Conservation (phyloP, 305 asterid genomes). For the Petunia hybrid region DNA sequence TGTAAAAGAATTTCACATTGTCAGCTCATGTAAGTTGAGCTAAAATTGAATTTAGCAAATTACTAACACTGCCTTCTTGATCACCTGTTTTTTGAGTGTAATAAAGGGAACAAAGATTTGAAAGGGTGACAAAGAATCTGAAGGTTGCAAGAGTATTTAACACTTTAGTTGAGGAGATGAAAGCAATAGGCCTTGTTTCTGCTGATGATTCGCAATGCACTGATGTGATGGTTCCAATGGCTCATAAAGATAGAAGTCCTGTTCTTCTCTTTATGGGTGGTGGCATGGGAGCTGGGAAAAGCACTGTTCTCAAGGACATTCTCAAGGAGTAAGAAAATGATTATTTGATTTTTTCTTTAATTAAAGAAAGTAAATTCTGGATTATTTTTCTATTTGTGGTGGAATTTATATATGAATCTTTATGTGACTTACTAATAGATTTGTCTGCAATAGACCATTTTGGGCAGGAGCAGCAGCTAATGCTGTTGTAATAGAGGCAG, state of each 20-base stretch:
- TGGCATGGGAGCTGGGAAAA: conserved; percentile 99
- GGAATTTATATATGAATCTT: background rate
- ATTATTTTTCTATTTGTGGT: too few species aligned
- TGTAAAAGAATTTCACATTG: too few species aligned
- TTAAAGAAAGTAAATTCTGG: too few species aligned
- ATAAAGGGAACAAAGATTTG: conserved; percentile 89
- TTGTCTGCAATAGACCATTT: conserved; percentile 68
- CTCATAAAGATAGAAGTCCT: conserved; percentile 91
- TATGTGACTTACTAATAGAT: background rate
- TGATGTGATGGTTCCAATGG: conserved; percentile 99
- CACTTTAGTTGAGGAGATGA: conserved; percentile 98
- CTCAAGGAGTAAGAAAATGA: conserved; percentile 82
- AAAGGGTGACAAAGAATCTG: conserved; percentile 92
- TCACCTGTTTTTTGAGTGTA: background rate
- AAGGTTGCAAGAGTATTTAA: conserved; percentile 96
- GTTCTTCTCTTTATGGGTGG: conserved; percentile 99
- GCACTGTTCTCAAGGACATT: conserved; percentile 92
- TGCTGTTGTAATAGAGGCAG: conserved; percentile 95
- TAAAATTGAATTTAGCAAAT: too few species aligned
- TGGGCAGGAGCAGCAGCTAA: conserved; percentile 94
- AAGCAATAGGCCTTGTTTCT: conserved; percentile 87
- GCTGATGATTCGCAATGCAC: conserved; percentile 93
- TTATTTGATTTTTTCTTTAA: background rate
- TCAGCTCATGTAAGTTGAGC: too few species aligned
- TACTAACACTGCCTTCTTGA: background rate